Percentiles rank a stretch among this genome's conserved stretches.
Evolutionary conservation across 2,329 filamentous ascomycete genomes (phyloP).

Genomic region (Periglandula ipomoeae): DNA sequence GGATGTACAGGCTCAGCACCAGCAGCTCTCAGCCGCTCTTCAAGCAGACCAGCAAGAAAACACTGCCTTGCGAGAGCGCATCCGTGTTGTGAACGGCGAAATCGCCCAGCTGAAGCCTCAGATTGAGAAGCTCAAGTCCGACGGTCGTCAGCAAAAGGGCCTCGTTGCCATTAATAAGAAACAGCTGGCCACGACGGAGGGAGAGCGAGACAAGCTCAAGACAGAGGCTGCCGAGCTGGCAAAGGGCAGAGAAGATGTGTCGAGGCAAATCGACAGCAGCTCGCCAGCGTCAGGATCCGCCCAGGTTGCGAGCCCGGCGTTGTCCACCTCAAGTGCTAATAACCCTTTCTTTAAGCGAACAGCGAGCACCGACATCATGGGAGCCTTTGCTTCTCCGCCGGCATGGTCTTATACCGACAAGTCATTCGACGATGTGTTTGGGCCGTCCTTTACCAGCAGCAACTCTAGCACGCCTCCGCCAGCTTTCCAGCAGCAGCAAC

Average conservation of each 20-base stretch:
- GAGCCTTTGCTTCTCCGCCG: constrained; percentile 40
- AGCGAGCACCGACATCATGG: constrained; percentile 51
- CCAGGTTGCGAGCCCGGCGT: constrained; percentile 59
- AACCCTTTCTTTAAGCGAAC: constrained; percentile 89
- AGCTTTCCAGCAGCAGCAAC: constrained; percentile 42
- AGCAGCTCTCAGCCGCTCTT: constrained; percentile 62
- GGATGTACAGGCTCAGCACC: constrained; percentile 75
- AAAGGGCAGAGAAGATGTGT: constrained; percentile 52
- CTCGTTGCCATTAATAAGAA: constrained; percentile 98
- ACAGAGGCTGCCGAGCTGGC: constrained; percentile 62
- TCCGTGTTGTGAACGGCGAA: constrained; percentile 73
- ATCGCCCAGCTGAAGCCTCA: constrained; percentile 78
- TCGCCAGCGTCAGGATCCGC: constrained; percentile 38
- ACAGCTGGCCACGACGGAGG: constrained; percentile 82
- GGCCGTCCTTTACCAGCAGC: constrained; percentile 46
- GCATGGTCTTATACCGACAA: constrained; percentile 46
- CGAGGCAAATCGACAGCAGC: constrained; percentile 41
- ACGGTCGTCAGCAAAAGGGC: constrained; percentile 91
- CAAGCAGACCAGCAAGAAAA: constrained; percentile 89
- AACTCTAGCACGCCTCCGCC: constrained; percentile 28
- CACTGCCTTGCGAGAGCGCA: constrained; percentile 73
- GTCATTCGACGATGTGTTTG: constrained; percentile 82
- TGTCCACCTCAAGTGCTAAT: constrained; percentile 63
- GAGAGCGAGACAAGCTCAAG: constrained; percentile 80
- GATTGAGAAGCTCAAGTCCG: constrained; percentile 85